These are phyloP conservation scores for Phytophthora ramorum DNA, from an alignment of 352 stramenopile genomes.

Conservation along the genomic window DNA sequence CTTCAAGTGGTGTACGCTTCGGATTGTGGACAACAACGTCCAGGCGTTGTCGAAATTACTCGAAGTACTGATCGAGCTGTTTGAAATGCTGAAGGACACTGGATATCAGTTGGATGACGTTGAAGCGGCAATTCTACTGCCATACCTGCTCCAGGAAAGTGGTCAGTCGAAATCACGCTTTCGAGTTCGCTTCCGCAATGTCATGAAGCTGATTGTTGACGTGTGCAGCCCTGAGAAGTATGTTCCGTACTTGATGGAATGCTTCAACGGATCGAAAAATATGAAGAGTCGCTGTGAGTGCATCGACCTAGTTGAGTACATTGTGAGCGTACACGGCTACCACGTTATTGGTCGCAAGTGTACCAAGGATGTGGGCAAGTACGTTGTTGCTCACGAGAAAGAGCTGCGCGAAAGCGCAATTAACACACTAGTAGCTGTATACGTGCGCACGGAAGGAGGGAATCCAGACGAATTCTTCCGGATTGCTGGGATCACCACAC, in stretches of 20 bases:
- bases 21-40: constrained; percentile 90
- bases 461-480: constrained; percentile 85
- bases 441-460: constrained; percentile 58
- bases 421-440: constrained; percentile 75
- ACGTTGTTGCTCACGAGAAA: constrained; percentile 81
- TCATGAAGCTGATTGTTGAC: constrained; percentile 83
- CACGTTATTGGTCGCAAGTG: constrained; percentile 74
- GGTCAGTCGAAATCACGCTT: constrained; percentile 88
- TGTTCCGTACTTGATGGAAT: constrained; percentile 76
- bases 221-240: constrained; percentile 88
- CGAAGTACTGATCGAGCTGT: constrained; percentile 83
- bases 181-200: constrained; percentile 80
- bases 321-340: constrained; percentile 68
- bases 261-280: constrained; percentile 87
- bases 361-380: constrained; percentile 85
- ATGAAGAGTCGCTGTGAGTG: constrained; percentile 88
- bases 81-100: constrained; percentile 75
- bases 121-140: constrained; percentile 82
- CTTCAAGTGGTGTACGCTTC: constrained; percentile 87
- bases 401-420: constrained; percentile 85
- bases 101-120: constrained; percentile 82
- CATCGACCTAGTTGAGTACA: constrained; percentile 83
- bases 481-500: constrained; percentile 70
- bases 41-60: constrained; percentile 85
- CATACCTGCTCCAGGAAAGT: constrained; percentile 86